phyloP scores from a whole-genome alignment of 495 filamentous ascomycete genomes.

The Rostrohypoxylon terebratum region DNA sequence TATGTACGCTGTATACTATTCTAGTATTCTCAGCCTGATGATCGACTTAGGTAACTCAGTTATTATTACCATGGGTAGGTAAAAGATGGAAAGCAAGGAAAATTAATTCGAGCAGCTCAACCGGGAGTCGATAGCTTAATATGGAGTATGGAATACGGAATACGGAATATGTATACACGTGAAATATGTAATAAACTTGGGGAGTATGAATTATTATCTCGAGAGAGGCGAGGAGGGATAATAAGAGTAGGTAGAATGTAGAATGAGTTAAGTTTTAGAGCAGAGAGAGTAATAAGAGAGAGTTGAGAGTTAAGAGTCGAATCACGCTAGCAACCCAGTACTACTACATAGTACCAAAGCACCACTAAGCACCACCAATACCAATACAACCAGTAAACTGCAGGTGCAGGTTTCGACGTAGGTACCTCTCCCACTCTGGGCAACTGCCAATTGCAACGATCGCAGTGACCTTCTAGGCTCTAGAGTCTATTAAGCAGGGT shows the following conservation, averaged over 20 bases:
- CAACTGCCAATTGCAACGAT: conserved; percentile 4
- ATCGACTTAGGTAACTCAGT: conserved; percentile 8
- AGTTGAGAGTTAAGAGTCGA: not conserved
- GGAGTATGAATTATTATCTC: not conserved
- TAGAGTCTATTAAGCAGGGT: too few species aligned
- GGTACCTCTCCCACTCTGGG: not conserved
- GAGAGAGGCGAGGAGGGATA: conserved; percentile 1
- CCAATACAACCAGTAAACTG: not conserved
- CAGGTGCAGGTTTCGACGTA: conserved; percentile 2
- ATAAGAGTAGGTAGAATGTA: not conserved
- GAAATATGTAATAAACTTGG: not conserved
- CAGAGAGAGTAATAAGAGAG: not conserved
- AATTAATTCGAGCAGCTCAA: not conserved
- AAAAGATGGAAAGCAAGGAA: conserved; percentile 1
- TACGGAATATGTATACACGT: not conserved
- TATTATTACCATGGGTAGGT: conserved; percentile 6
- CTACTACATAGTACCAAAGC: too few species aligned
- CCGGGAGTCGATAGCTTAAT: not conserved
- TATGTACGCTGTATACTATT: conserved; percentile 1
- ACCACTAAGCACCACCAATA: too few species aligned
- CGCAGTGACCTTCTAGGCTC: not conserved
- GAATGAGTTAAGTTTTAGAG: not conserved
- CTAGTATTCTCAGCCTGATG: conserved; percentile 25
- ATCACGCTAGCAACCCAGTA: not conserved
- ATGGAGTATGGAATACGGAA: conserved; percentile 4